These are phyloP conservation scores for Alternaria incomplexa DNA, from an alignment of 2,329 filamentous ascomycete species.

Conservation along the genomic window DNA sequence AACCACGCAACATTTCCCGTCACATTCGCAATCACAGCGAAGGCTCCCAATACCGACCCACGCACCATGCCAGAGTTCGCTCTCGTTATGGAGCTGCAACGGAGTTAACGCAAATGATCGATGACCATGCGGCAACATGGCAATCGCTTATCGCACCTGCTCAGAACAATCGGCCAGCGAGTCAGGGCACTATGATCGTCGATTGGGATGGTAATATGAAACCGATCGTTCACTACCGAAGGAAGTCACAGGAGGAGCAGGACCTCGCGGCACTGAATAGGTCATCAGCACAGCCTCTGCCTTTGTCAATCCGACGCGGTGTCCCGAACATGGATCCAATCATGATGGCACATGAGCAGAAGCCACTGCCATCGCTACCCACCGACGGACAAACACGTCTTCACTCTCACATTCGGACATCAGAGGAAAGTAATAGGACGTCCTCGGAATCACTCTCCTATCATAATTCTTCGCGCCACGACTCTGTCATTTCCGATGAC, in stretches of 20 bases:
- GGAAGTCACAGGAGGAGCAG: background rate
- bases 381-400: background rate
- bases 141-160: background rate
- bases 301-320: background rate
- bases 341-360: background rate
- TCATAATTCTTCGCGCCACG: background rate
- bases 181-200: slow-evolving; percentile 27
- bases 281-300: background rate
- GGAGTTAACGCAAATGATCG: slow-evolving; percentile 17
- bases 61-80: slow-evolving; percentile 9
- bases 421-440: background rate
- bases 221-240: background rate
- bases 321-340: background rate
- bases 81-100: background rate
- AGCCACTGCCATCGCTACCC: background rate
- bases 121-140: slow-evolving; percentile 25
- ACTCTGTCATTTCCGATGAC: background rate
- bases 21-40: background rate
- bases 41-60: background rate
- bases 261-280: background rate
- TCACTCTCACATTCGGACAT: background rate
- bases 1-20: background rate
- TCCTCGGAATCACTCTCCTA: background rate
- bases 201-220: slow-evolving; percentile 21
- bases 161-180: background rate